Evolutionary conservation across 805 yeast species (phyloP).

Genomic region (Candida corydali): DNA sequence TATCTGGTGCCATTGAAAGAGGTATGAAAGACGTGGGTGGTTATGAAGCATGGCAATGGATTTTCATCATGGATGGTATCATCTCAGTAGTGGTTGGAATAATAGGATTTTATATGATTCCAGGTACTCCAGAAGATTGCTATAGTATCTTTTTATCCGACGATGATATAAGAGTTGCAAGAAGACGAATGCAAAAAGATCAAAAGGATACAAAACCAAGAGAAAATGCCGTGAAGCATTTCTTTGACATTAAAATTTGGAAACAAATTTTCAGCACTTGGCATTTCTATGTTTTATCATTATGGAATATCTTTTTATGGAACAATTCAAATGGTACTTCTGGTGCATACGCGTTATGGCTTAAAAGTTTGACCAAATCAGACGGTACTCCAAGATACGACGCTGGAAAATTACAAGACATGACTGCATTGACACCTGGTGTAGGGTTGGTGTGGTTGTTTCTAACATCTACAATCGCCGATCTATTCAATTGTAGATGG

Average conservation of each 20-base stretch:
- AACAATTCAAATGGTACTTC: constrained; percentile 50
- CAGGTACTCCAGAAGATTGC: constrained; percentile 59
- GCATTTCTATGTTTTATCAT: constrained; percentile 55
- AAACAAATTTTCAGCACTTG: constrained; percentile 48
- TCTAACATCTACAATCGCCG: constrained; percentile 34
- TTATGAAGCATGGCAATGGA: constrained; percentile 68
- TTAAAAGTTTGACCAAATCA: constrained; percentile 29
- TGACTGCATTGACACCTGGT: constrained; percentile 45
- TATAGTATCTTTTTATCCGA: constrained; percentile 30
- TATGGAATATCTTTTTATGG: constrained; percentile 59
- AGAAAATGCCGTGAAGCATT: constrained; percentile 20
- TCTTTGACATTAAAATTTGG: constrained; percentile 48
- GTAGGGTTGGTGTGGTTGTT: constrained; percentile 38
- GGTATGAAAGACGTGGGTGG: constrained; percentile 49
- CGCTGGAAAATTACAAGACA: constrained; percentile 34
- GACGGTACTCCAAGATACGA: constrained; percentile 21
- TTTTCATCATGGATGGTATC: constrained; percentile 61
- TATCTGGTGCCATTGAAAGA: constrained; percentile 52
- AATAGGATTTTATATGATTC: constrained; percentile 51
- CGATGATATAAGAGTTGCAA: constrained; percentile 31
- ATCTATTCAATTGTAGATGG: constrained; percentile 46
- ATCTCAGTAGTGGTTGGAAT: constrained; percentile 57
- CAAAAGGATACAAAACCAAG: constrained; percentile 20
- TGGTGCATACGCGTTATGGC: constrained; percentile 53
- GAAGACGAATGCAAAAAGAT: constrained; percentile 22